Conservation (phyloP, 768 basidiomycete species). For the Boletus edulis region DNA sequence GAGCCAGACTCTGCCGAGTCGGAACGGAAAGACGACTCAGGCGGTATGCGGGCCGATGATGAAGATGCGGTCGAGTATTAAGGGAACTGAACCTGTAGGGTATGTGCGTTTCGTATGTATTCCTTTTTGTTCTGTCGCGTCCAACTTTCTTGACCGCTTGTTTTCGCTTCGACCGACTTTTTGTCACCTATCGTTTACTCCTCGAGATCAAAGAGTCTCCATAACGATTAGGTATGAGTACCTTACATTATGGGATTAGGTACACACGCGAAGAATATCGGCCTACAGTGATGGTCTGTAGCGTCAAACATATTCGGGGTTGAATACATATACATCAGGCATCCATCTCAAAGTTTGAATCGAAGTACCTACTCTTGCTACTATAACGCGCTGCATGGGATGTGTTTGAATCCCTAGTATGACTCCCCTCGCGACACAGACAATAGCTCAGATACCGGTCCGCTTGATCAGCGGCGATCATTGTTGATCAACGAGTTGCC, state of each 20-base stretch:
- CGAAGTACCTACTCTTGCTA: too few relatives aligned
- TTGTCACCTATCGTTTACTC: background rate
- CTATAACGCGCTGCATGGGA: too few relatives aligned
- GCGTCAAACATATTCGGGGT: background rate
- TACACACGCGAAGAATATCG: background rate
- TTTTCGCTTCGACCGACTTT: conserved; percentile 7
- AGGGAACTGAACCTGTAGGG: conserved; percentile 22
- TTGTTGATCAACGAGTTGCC: background rate
- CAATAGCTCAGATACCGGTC: conserved; percentile 11
- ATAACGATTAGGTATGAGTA: background rate
- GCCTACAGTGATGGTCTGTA: background rate
- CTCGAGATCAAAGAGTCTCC: background rate
- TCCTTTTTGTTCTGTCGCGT: conserved; percentile 5
- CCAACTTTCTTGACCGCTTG: conserved; percentile 19
- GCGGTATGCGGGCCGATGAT: conserved; percentile 62
- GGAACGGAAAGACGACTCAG: conserved; percentile 53
- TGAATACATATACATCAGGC: background rate
- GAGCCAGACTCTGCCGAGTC: conserved; percentile 35
- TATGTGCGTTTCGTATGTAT: conserved; percentile 28
- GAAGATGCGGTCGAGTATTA: conserved; percentile 83
- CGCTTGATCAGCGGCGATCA: conserved; percentile 6
- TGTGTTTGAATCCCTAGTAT: too few relatives aligned
- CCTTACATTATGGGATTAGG: background rate
- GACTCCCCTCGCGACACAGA: background rate
- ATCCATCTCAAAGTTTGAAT: too few relatives aligned